These are phyloP conservation scores for Flaveria floridana DNA, from an alignment of 140 eudicot genomes.

Conservation along the genomic window DNA sequence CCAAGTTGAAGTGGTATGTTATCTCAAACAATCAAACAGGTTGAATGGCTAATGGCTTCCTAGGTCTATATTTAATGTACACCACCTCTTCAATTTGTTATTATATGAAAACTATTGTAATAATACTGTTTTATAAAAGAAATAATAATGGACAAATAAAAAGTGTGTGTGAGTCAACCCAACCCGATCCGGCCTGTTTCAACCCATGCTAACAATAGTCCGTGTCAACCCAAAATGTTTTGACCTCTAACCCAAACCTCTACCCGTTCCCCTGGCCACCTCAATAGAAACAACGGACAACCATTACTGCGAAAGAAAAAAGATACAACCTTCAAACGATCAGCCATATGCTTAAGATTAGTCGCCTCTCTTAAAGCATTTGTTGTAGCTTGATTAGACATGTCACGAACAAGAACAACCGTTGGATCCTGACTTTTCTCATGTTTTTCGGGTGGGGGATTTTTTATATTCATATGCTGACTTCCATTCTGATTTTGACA, in stretches of 20 bases:
- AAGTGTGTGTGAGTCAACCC: not conserved
- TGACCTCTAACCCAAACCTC: not conserved
- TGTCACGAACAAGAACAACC: conserved; percentile 65
- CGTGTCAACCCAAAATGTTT: not conserved
- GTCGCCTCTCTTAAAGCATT: conserved; percentile 81
- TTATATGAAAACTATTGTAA: not conserved
- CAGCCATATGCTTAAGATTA: conserved; percentile 88
- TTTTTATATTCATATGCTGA: conserved; percentile 32
- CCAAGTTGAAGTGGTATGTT: not conserved
- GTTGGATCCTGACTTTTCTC: conserved; percentile 53
- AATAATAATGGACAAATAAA: not conserved
- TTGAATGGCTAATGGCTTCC: not conserved
- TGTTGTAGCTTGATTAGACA: conserved; percentile 75
- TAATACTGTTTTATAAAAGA: not conserved
- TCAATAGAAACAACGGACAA: not conserved
- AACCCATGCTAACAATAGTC: not conserved
- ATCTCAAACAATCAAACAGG: not conserved
- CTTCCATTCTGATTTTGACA: conserved; percentile 35
- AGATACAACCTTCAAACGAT: conserved; percentile 68
- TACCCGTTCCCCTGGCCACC: not conserved
- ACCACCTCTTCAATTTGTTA: not conserved
- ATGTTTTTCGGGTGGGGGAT: conserved; percentile 40
- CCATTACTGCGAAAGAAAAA: conserved; percentile 1
- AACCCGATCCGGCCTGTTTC: not conserved
- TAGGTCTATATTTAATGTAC: not conserved